These are phyloP conservation scores for Quercus dentata DNA, from an alignment of 306 rosid species.

Conservation along the genomic window DNA sequence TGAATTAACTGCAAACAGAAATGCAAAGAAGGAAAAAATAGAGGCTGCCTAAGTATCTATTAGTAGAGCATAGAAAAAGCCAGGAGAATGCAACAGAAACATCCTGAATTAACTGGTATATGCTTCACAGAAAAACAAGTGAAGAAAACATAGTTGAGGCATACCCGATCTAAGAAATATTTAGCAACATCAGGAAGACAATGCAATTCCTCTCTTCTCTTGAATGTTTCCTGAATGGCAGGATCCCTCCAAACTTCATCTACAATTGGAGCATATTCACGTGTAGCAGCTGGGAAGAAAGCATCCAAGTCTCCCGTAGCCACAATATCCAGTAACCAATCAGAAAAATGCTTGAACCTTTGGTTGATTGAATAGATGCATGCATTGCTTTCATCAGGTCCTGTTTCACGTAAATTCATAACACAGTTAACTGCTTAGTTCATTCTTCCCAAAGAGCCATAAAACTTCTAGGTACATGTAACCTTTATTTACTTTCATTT, in stretches of 20 bases:
- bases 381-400: conserved; percentile 48
- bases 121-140: conserved; percentile 6
- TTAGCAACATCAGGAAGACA: conserved; percentile 85
- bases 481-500: neutral
- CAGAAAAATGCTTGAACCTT: conserved; percentile 81
- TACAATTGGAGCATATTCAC: conserved; percentile 91
- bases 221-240: conserved; percentile 86
- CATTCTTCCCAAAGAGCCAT: neutral
- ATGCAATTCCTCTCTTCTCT: conserved; percentile 76
- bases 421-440: conserved; percentile 27
- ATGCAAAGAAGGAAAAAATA: neutral
- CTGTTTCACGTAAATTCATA: conserved; percentile 39
- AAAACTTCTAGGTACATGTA: neutral
- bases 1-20: neutral
- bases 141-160: conserved; percentile 19
- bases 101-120: neutral
- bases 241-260: conserved; percentile 85
- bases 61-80: neutral
- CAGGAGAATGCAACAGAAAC: neutral
- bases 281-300: conserved; percentile 94
- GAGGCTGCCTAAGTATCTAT: neutral
- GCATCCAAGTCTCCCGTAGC: conserved; percentile 88
- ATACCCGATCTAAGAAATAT: conserved; percentile 83
- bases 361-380: conserved; percentile 69
- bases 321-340: conserved; percentile 89